Conservation (phyloP, 441 rosid species). For the Biscutella laevigata region DNA sequence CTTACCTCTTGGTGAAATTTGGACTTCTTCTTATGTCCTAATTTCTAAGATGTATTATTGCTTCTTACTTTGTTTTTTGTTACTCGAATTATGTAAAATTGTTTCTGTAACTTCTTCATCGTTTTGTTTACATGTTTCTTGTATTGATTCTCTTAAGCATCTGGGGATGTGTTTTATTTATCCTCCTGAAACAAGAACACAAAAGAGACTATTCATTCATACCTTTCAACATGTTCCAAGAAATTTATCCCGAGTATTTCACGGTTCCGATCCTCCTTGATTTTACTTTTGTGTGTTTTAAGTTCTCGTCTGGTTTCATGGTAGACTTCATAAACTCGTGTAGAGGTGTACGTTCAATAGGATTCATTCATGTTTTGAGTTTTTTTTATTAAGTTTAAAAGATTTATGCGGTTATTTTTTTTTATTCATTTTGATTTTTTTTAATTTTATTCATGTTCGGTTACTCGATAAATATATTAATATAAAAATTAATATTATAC, state of each 20-base stretch:
- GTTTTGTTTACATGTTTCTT: conserved; percentile 21
- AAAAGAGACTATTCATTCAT: conserved; percentile 16
- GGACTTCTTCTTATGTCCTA: conserved; percentile 30
- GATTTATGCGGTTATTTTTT: too few species aligned
- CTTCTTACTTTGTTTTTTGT: conserved; percentile 11
- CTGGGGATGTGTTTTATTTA: conserved; percentile 22
- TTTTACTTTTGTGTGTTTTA: background rate
- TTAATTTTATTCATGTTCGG: too few species aligned
- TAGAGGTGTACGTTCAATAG: too few species aligned
- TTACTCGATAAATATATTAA: too few species aligned
- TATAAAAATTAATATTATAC: too few species aligned
- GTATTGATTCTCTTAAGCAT: conserved; percentile 26
- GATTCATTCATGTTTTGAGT: too few species aligned
- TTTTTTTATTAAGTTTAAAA: too few species aligned
- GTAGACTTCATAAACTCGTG: background rate
- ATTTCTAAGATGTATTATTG: conserved; percentile 26
- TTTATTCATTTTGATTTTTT: too few species aligned
- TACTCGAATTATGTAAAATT: conserved; percentile 23
- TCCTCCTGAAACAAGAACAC: conserved; percentile 24
- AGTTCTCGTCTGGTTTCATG: conserved; percentile 14
- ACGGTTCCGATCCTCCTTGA: background rate
- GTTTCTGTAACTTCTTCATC: conserved; percentile 23
- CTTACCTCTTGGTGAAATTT: conserved; percentile 26
- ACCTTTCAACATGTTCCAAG: conserved; percentile 11
- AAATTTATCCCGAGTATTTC: background rate